A percentile compares a stretch with the other conserved stretches of the same genome.
Evolutionary conservation across 345 rosid species (phyloP).

Genomic region (Hevea brasiliensis): DNA sequence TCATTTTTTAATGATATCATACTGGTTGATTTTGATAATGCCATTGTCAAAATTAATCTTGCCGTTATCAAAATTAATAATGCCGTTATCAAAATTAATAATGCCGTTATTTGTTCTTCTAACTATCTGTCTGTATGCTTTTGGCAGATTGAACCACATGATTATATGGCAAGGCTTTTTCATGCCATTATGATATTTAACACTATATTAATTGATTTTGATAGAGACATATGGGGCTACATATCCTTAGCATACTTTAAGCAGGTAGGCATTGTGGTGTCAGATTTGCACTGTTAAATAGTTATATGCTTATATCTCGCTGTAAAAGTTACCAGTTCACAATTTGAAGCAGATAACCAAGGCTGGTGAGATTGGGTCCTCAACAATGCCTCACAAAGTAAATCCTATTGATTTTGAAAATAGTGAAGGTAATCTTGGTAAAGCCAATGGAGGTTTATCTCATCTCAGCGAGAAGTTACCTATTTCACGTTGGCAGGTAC

Average conservation of each 20-base stretch:
- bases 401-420: conserved; percentile 96
- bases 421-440: conserved; percentile 94
- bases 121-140: conserved; percentile 4
- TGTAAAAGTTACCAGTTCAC: background rate
- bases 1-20: too few relatives aligned
- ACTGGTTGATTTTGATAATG: too few relatives aligned
- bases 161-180: conserved; percentile 78
- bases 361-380: conserved; percentile 91
- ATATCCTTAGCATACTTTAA: conserved; percentile 82
- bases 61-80: too few relatives aligned
- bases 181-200: conserved; percentile 56
- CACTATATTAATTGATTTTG: conserved; percentile 66
- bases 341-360: conserved; percentile 64
- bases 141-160: conserved; percentile 81
- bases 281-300: background rate
- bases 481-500: conserved; percentile 91
- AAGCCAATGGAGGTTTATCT: conserved; percentile 74
- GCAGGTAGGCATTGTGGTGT: conserved; percentile 51
- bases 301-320: background rate
- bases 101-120: background rate
- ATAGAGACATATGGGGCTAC: conserved; percentile 90
- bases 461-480: conserved; percentile 79
- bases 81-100: too few relatives aligned
- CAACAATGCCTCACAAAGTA: conserved; percentile 98
- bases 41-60: too few relatives aligned